Evolutionary conservation across 2,329 filamentous ascomycete species (phyloP).

Genomic region (Fusarium sp.): DNA sequence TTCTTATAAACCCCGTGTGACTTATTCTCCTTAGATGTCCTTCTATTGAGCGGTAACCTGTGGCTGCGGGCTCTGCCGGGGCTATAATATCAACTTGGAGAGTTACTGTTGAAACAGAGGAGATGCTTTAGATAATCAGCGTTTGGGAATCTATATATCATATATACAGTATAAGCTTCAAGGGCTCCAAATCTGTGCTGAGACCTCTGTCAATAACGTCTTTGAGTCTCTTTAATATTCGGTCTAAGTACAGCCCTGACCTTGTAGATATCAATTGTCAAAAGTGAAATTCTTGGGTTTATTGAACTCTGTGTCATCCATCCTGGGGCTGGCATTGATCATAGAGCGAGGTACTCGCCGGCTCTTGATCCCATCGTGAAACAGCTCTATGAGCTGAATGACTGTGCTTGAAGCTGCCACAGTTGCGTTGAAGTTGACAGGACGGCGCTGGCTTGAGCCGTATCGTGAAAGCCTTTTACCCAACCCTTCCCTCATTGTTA

Average conservation of each 20-base stretch:
- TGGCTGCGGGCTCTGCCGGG: no score
- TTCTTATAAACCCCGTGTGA: neutral
- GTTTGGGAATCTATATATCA: neutral
- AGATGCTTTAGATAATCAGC: neutral
- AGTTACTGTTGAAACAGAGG: neutral
- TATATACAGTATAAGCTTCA: neutral
- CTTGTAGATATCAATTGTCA: neutral
- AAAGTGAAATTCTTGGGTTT: no score
- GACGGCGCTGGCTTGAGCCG: neutral
- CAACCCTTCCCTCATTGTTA: neutral
- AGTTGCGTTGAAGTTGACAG: no score
- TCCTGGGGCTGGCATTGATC: no score
- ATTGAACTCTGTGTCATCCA: no score
- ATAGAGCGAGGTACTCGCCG: no score
- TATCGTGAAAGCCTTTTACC: neutral
- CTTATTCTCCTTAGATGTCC: neutral
- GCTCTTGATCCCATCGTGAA: no score
- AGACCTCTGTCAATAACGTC: neutral
- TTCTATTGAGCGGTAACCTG: neutral
- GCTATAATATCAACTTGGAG: neutral
- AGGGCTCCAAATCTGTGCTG: neutral
- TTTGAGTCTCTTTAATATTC: neutral
- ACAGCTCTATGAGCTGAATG: no score
- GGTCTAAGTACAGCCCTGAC: neutral
- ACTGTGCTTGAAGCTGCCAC: no score